A percentile compares a stretch with the other conserved stretches of the same genome.
These are phyloP conservation scores for Ceriops decandra DNA, from an alignment of 345 rosid genomes.

Conservation along the genomic window DNA sequence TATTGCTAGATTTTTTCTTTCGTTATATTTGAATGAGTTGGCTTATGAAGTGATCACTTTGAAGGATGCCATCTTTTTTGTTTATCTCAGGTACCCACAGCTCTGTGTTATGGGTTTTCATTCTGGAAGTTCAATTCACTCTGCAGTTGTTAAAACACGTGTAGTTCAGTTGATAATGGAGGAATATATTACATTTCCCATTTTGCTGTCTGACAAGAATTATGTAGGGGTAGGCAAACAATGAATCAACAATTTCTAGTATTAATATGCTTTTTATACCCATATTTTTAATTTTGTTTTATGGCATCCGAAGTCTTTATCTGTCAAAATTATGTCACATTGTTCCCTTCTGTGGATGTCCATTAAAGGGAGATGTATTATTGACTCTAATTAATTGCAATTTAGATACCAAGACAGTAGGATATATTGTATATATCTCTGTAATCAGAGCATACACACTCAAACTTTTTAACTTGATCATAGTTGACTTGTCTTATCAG, in stretches of 20 bases:
- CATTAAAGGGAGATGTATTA: no score
- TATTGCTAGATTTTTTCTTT: constrained; percentile 3
- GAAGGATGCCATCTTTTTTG: constrained; percentile 12
- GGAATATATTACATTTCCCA: constrained; percentile 76
- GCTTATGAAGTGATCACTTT: constrained; percentile 8
- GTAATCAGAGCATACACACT: no score
- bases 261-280: background rate
- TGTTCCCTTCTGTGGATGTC: no score
- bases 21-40: constrained; percentile 1
- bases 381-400: no score
- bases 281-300: no score
- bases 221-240: constrained; percentile 47
- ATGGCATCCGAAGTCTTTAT: no score
- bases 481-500: no score
- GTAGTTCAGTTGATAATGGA: constrained; percentile 53
- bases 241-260: background rate
- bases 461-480: no score
- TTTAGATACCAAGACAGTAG: no score
- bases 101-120: constrained; percentile 58
- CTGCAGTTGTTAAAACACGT: constrained; percentile 37
- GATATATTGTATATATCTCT: no score
- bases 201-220: constrained; percentile 49
- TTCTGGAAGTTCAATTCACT: constrained; percentile 39
- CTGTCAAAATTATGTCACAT: no score
- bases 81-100: constrained; percentile 53